Base-by-base conservation (phyloP, 495 filamentous ascomycete species). In the Pseudoneurospora amorphoporcata region DNA sequence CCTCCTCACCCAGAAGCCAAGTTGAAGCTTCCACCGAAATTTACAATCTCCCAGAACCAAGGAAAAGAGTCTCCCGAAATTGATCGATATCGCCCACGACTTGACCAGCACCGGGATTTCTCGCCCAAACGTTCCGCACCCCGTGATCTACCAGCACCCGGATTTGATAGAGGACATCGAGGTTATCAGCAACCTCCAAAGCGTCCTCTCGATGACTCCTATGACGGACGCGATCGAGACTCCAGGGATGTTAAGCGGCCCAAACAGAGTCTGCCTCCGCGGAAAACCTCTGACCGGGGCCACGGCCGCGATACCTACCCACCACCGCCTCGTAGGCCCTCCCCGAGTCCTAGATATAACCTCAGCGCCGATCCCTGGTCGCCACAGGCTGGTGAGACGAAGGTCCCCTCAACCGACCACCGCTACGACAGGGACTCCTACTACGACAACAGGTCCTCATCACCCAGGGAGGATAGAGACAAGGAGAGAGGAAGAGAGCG, bases 11-110 rank as follows among this genome's bases (percentile, higher is more conserved):
- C 77, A 5, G 65, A 76, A 8, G 73, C 73, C 9, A 47, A 73
- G 37, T 75, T 77, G 69, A 79, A 74, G 65, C 53, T 81, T 69
- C 79, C 79, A 0, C 79, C 78, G 1, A 68, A 40, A 58, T 77
- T 74, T 8, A 37, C 70, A 16, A 68, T 76, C n/a, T 73, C 76
- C n/a, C 68, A 68, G n/a, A 8, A 41, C 6, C 69, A n/a, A 3
- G 68, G 39, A 8, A 42, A 71, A 39, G 71, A 17, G 39, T 71
- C 47, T 0, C 70, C 71, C 5, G 35, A 45, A 37, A 71, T 39
- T 38, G 65, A 70, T 35, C 23, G 35, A 68, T 39, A 9, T 40
- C 71, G 23, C 16, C 69, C 72, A 37, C 43, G 68, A 3, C 16
- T 65, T 29, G 69, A 17, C 3, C 65, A 72, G 4, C 42, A 68